Base-by-base conservation (phyloP, 495 filamentous ascomycete species). In the Aspergillus heteromorphus region DNA sequence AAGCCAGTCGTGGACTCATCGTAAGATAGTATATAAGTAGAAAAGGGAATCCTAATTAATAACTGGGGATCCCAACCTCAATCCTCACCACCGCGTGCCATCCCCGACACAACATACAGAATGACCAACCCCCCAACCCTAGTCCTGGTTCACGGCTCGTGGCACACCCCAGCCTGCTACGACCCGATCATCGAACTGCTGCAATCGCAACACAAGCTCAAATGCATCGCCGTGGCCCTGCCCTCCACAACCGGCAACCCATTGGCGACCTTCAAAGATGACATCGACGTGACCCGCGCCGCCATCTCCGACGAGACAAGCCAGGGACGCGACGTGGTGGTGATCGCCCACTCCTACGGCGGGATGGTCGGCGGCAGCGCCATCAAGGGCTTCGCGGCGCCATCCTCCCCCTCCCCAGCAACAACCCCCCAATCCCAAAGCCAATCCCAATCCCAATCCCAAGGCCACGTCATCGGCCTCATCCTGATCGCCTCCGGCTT, bases 271-370 rank as follows among this genome's bases (percentile, higher is more conserved):
- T 68, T 70, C 58, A 68, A 67, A 61, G 67, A 70, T 43, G 64
- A 70, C 42, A 38, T 72, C 10, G 57, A 75, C 52, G 56, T 63
- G 38, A 72, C 70, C 45, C 60, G 63, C 23, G 55, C 62, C 18
- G 74, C 67, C 13, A 70, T 73, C 19, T 63, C 63, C 9, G 23
- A 34, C 34, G 73, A 79, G 50, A 65, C 66, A 41, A 57, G 29
- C 19, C 18, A 57, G 23, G 70, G 73, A 6, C 68, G 69, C 40
- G 50, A 67, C 30, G 74, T 83, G 7, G 67, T 82, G 1, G 60
- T 83, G 38, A 51, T 82, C 10, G 67, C 67, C 8, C 79, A 83
- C 62, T 80, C 77, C 5, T 81, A 81, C 55, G 76, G 78, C 42
- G 79, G 78, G 40, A 66, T 76, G 29, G 73, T 79, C 1, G 76